These are phyloP conservation scores for Paramecium octaurelia DNA, from an alignment of 73 alveolate species.

Conservation along the genomic window DNA sequence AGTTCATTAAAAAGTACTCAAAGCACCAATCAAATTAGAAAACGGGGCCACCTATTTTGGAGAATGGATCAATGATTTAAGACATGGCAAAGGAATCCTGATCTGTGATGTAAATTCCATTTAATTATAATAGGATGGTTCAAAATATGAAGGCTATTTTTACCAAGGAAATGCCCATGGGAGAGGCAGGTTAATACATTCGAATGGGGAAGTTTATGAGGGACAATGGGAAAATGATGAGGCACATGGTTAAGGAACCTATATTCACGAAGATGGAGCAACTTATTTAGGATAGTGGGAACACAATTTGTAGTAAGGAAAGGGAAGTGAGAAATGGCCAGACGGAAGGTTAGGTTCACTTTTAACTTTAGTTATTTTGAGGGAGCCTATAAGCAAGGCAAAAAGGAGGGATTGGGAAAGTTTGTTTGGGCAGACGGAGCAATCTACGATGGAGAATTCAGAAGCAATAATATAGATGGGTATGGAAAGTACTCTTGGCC, in stretches of 20 bases:
- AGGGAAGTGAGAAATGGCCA: slow-evolving; percentile 71
- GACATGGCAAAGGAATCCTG: slow-evolving; percentile 61
- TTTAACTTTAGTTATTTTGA: slow-evolving; percentile 11
- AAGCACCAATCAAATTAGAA: slow-evolving; percentile 62
- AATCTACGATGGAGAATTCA: slow-evolving; percentile 78
- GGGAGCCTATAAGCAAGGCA: slow-evolving; percentile 76
- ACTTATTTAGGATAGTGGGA: slow-evolving; percentile 70
- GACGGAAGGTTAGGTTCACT: slow-evolving; percentile 60
- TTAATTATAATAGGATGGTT: slow-evolving; percentile 39
- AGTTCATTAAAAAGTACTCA: slow-evolving; percentile 36
- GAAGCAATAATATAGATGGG: slow-evolving; percentile 62
- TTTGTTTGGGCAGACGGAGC: slow-evolving; percentile 83
- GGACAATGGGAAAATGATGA: slow-evolving; percentile 65
- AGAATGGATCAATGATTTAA: slow-evolving; percentile 62
- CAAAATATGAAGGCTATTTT: slow-evolving; percentile 68
- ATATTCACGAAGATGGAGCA: slow-evolving; percentile 68
- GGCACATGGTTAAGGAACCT: slow-evolving; percentile 65
- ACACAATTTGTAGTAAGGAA: slow-evolving; percentile 62
- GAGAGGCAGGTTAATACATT: slow-evolving; percentile 67
- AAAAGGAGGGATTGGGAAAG: slow-evolving; percentile 79
- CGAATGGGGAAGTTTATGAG: slow-evolving; percentile 68
- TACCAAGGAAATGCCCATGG: slow-evolving; percentile 63
- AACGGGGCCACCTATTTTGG: slow-evolving; percentile 67
- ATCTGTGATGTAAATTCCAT: slow-evolving; percentile 46
- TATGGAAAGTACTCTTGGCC: slow-evolving; percentile 59